Base-by-base conservation (phyloP, 228 moss, liverwort and hornwort species). In the Sphagnum magellanicum region DNA sequence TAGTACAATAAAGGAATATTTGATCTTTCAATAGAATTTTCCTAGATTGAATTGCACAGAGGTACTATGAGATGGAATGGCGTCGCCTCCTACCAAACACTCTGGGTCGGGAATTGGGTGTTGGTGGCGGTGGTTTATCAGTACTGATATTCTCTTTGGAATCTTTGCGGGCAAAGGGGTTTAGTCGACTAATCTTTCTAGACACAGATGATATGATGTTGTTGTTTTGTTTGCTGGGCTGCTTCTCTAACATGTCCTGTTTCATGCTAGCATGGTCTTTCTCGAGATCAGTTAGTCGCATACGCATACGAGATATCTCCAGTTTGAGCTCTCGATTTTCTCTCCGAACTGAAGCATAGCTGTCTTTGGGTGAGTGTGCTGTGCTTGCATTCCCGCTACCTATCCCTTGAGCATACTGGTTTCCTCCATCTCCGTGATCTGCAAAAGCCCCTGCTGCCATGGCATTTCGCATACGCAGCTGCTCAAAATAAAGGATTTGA, bases 401-500 rank as follows among this genome's bases (percentile, higher is more conserved):
- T 65, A 82, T 74, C 70, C 83, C 76, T 17, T 80, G 80, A 11
- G 86, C 82, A 59, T 80, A 88, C 32, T 32, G 32, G 16, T 75
- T 78, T 65, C 8, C 67, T 50, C 70, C 81, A 47, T 82, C 85
- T 63, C 74, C 75, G 52, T 80, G 67, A 66, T 88, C 80, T 46
- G 72, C 81, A 75, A 77, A 85, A 17, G 86, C 75, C 57, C 83
- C 85, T 16, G 53, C 69, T 53, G 86, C 83, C 49, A 89, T 66
- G 10, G 86, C 89, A 71, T 80, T 89, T 48, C 89, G 76, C 82
- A 89, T 77, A 67, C 83, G 85, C 60, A 89, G 80, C 79, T 89
- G 89, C 73, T 89, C 89, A 51, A 89, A 89, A 69, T 85, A 89
- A 10, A 89, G 86, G 61, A 89, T 86, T 77, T 89, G 89, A 10